Base-by-base conservation (phyloP, 306 rosid genomes). In the Cyclanthera cordifolia region DNA sequence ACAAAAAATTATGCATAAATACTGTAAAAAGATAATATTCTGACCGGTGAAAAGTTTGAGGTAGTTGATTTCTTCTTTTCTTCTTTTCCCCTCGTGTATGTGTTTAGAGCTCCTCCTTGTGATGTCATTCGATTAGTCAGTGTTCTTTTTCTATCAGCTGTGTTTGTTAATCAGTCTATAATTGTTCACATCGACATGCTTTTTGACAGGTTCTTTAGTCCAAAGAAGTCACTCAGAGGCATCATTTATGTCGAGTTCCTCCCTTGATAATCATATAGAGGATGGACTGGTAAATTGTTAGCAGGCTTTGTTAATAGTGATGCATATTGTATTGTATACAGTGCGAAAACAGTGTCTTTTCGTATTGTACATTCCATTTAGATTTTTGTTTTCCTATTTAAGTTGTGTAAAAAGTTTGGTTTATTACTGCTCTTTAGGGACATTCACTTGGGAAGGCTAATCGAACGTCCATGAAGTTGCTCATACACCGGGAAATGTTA, bases 401-500 rank as follows among this genome's bases (percentile, higher is more conserved):
- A 47, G 65, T 61, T 70, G 71, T 77, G 79, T 59, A 28, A 47
- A 27, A 23, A 63, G 67, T 73, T 74, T 74, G 86, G 96, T 76
- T 79, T 73, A 85, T 84, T 50, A 83, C 85, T 0, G 85, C 79
- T 53, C 79, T 73, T 66, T 83, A 87, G 79, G 81, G 80, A 53
- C 58, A 79, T 72, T 79, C 90, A 50, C 79, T 82, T 74, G 91
- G 74, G 61, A 80, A 80, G 73, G 67, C 74, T 50, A 79, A 80
- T 61, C 90, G 85, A 79, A 81, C 74, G 15, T 83, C 84, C 21
- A 90, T 87, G 79, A 90, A 90, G 78, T 79, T 87, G 85, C 88
- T 82, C 76, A 79, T 87, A 82, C 86, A 82, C 78, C 88, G 70
- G 79, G 95, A 93, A 78, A 87, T 93, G 95, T 82, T 85, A 27